Percentiles rank a stretch among this genome's conserved stretches.
phyloP scores from a whole-genome alignment of 768 basidiomycete genomes.

The Ramaria sp. region DNA sequence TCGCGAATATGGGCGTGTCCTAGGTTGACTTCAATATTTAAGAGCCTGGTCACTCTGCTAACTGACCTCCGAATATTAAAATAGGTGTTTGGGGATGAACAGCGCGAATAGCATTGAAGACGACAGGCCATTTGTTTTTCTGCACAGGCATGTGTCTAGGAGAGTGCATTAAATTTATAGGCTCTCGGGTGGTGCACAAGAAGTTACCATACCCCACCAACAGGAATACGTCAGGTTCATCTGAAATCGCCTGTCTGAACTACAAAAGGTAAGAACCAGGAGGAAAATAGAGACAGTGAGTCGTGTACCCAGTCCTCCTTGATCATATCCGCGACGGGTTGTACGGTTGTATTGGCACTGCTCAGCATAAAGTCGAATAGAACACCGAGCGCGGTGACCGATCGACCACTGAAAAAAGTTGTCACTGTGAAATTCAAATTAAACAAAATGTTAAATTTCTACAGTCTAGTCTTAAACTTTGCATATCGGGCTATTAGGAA shows the following conservation, averaged over 20 bases:
- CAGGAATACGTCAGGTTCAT: constrained; percentile 76
- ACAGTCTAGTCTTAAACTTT: constrained; percentile 72
- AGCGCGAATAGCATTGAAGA: constrained; percentile 63
- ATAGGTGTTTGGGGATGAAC: constrained; percentile 71
- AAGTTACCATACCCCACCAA: constrained; percentile 44
- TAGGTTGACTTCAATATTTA: constrained; percentile 8
- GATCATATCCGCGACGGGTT: constrained; percentile 62
- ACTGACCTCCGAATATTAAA: constrained; percentile 63
- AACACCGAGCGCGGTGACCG: constrained; percentile 72
- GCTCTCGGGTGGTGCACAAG: not conserved
- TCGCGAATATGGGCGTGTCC: constrained; percentile 76
- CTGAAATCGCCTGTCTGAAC: constrained; percentile 70
- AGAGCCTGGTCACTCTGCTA: not conserved
- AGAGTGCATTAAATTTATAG: not conserved
- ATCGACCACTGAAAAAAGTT: constrained; percentile 39
- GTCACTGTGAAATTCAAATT: not conserved
- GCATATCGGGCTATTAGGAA: constrained; percentile 39
- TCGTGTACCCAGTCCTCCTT: constrained; percentile 60
- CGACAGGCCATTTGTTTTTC: constrained; percentile 57
- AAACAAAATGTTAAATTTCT: constrained; percentile 14
- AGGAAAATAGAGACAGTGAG: not conserved
- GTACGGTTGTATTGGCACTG: constrained; percentile 61
- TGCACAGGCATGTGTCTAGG: constrained; percentile 75
- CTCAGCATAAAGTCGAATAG: constrained; percentile 70
- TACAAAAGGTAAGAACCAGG: constrained; percentile 16